Evolutionary conservation across 2,329 filamentous ascomycete genomes (phyloP), one percentile per base, ranked within the genome.

Genomic region (Fusarium hainanense): DNA sequence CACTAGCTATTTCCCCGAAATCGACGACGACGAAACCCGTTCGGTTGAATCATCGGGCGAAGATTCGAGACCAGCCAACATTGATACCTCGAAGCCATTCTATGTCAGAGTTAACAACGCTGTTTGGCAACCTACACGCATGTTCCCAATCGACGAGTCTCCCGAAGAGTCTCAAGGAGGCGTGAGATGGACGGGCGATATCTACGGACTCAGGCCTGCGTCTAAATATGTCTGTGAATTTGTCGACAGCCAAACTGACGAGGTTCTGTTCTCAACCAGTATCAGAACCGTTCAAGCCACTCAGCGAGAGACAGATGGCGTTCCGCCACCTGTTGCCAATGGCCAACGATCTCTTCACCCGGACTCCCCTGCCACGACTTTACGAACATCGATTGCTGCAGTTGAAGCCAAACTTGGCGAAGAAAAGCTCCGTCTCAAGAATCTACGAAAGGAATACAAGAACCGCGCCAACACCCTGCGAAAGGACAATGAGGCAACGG

Each of bases 151-250:
- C 37, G 73, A 79, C 23, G 75, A 80, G 47, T 66, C 68, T 18
- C 71, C 78, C 9, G 77, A 77, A 40, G 73, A 76, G 7, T 67
- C 79, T 44, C 77, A 79, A 23, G 73, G 75, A n/a, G 83, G 83
- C 20, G 85, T 85, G 47, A 85, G 87, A 48, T 94, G 90, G 90
- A 88, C 87, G 28, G 92, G 92, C 12, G 88, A 90, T 67, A 90
- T 91, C n/a, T 90, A 89, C 71, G 88, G 88, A 30, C 81, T 91
- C 54, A 87, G 92, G 20, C 90, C 92, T 10, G 84, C 90, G 71
- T 92, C 91, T 61, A 93, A 90, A 79, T 95, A 94, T 79, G 88
- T 90, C 68, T 92, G 89, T 79, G 92, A 95, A 77, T 93, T 94
- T 77, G 87, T 94, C 62, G 88, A 91, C 78, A 90, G 88, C 43